phyloP scores from a whole-genome alignment of 2,329 filamentous ascomycete species.

The Aspergillus hiratsukae region DNA sequence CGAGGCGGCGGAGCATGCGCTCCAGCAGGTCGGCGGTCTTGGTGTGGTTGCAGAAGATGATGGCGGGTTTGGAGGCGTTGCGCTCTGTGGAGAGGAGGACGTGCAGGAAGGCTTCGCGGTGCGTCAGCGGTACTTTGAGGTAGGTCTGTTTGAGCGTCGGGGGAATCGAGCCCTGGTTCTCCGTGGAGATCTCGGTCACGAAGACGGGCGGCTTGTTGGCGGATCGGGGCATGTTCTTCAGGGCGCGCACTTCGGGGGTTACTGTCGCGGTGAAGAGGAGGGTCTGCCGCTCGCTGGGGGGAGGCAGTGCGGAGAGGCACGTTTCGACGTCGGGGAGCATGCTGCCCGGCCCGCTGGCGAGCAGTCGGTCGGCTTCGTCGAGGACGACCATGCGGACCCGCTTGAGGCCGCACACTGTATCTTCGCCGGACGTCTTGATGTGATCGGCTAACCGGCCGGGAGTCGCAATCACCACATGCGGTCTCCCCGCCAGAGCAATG shows the following conservation, averaged over 20 bases:
- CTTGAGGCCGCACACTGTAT: constrained; percentile 77
- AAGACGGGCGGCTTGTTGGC: constrained; percentile 72
- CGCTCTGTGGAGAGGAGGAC: constrained; percentile 73
- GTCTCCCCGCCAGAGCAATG: constrained; percentile 72
- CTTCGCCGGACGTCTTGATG: constrained; percentile 82
- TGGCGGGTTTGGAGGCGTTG: constrained; percentile 72
- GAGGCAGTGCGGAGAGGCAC: constrained; percentile 76
- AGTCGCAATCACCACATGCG: constrained; percentile 91
- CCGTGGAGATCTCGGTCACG: constrained; percentile 76
- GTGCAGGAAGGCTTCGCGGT: constrained; percentile 93
- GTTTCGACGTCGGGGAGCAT: constrained; percentile 95
- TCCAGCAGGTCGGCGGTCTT: constrained; percentile 84
- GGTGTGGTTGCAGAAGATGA: constrained; percentile 93
- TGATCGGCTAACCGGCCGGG: constrained; percentile 91
- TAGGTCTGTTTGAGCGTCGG: constrained; percentile 78
- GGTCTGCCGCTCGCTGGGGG: constrained; percentile 76
- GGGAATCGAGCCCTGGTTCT: constrained; percentile 68
- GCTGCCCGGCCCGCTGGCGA: constrained; percentile 69
- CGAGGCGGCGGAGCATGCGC: constrained; percentile 77
- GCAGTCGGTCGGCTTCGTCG: constrained; percentile 89
- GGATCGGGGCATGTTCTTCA: constrained; percentile 71
- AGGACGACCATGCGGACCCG: constrained; percentile 83
- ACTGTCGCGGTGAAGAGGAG: constrained; percentile 94
- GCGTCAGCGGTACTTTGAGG: constrained; percentile 81
- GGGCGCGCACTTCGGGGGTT: constrained; percentile 80